phyloP scores from a whole-genome alignment of 2,329 filamentous ascomycete genomes.

The Fusarium longipes region DNA sequence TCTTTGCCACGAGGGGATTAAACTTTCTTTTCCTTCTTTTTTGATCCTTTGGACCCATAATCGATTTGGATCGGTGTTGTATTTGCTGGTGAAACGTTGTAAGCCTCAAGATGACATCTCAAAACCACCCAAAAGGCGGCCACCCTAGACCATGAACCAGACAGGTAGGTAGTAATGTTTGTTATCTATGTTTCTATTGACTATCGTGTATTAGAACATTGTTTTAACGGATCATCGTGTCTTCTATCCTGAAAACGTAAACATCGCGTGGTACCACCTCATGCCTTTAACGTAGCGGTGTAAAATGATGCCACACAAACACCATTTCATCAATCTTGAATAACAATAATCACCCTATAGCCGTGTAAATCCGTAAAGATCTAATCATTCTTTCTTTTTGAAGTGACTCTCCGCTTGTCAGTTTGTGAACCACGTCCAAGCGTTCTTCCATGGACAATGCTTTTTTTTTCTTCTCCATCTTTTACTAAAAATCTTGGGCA shows the following conservation, averaged over 20 bases:
- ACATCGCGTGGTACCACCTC: slow-evolving; percentile 16
- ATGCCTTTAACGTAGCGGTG: slow-evolving; percentile 12
- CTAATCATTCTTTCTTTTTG: neutral
- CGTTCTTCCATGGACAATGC: neutral
- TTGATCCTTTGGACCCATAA: slow-evolving; percentile 3
- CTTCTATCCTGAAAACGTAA: neutral
- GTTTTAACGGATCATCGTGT: neutral
- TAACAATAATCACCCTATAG: slow-evolving; percentile 13
- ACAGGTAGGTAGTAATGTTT: neutral
- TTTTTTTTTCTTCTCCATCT: neutral
- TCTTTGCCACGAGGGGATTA: neutral
- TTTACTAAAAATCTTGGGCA: neutral
- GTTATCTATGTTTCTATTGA: neutral
- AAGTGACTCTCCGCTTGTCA: neutral
- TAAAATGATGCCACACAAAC: slow-evolving; percentile 10
- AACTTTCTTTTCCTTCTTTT: neutral
- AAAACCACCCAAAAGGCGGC: slow-evolving; percentile 3
- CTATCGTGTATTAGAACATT: neutral
- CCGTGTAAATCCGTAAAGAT: neutral
- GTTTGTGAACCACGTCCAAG: neutral
- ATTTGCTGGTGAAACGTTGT: slow-evolving; percentile 6
- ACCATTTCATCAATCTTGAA: slow-evolving; percentile 2
- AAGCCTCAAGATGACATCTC: neutral
- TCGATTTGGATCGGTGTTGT: slow-evolving; percentile 3
- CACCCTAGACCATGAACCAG: neutral